Evolutionary conservation across 192 early-diverging fungal genomes (phyloP).

Genomic region (Coemansia sp.): DNA sequence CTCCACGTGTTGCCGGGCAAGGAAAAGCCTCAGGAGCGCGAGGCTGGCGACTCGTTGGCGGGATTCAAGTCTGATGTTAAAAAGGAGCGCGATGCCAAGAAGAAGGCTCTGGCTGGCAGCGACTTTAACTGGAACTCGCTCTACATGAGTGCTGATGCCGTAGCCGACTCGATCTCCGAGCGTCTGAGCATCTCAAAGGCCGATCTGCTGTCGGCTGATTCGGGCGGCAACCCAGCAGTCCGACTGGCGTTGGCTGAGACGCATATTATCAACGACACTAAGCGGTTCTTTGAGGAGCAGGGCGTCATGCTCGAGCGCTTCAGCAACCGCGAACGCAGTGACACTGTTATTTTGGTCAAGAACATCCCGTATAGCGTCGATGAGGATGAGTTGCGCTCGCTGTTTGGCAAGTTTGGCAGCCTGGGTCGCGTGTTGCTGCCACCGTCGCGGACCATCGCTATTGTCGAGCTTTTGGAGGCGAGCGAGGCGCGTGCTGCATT

Average conservation of each 20-base stretch:
- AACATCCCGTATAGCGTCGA: slow-evolving; percentile 85
- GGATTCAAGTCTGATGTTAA: slow-evolving; percentile 69
- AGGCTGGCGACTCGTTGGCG: slow-evolving; percentile 50
- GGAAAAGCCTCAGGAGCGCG: slow-evolving; percentile 65
- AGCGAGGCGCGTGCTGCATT: slow-evolving; percentile 92
- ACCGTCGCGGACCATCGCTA: slow-evolving; percentile 87
- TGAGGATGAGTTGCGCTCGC: slow-evolving; percentile 74
- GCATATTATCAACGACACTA: slow-evolving; percentile 92
- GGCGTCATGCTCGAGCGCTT: slow-evolving; percentile 83
- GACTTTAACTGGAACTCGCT: slow-evolving; percentile 97
- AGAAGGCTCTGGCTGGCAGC: slow-evolving; percentile 71
- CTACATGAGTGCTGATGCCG: slow-evolving; percentile 95
- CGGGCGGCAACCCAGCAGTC: slow-evolving; percentile 78
- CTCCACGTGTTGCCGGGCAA: slow-evolving; percentile 86
- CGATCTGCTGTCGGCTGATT: slow-evolving; percentile 85
- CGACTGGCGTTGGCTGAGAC: slow-evolving; percentile 97
- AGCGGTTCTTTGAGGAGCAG: slow-evolving; percentile 83
- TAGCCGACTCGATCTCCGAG: slow-evolving; percentile 94
- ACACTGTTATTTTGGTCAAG: slow-evolving; percentile 92
- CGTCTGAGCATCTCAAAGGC: slow-evolving; percentile 86
- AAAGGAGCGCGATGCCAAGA: slow-evolving; percentile 77
- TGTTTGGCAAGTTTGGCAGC: slow-evolving; percentile 88
- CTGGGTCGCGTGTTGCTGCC: slow-evolving; percentile 90
- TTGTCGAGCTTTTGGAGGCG: slow-evolving; percentile 89
- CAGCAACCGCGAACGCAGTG: slow-evolving; percentile 73